Percentiles rank a stretch among this genome's conserved stretches.
phyloP scores from a whole-genome alignment of 257 asterid species.

The Lithospermum erythrorhizon region DNA sequence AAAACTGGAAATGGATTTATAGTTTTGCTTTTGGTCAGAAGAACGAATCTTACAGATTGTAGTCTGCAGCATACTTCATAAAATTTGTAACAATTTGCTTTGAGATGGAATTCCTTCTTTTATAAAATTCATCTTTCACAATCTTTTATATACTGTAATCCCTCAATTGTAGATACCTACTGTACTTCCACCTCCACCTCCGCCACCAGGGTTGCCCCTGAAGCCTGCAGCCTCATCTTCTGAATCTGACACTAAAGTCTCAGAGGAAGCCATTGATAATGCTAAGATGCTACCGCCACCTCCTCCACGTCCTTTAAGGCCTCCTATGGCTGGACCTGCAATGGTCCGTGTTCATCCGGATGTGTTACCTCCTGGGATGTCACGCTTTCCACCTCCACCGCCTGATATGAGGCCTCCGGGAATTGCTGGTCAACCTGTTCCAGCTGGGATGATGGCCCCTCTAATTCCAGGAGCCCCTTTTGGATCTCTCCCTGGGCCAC shows the following conservation, averaged over 20 bases:
- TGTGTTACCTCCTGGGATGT: constrained; percentile 61
- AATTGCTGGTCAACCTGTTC: constrained; percentile 55
- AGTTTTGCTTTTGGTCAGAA: not conserved
- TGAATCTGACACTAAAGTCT: constrained; percentile 42
- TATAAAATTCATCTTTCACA: constrained; percentile 14
- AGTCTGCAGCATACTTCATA: not conserved
- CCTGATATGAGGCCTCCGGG: constrained; percentile 68
- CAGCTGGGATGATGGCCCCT: constrained; percentile 71
- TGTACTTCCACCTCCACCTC: constrained; percentile 70
- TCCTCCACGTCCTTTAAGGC: constrained; percentile 47
- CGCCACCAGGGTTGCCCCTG: constrained; percentile 39
- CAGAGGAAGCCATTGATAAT: constrained; percentile 39
- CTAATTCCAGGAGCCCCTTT: constrained; percentile 64
- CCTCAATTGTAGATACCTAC: constrained; percentile 30
- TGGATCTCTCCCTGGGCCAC: constrained; percentile 60
- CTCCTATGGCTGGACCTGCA: constrained; percentile 44
- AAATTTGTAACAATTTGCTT: not conserved
- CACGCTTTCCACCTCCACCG: constrained; percentile 65
- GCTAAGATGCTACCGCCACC: constrained; percentile 68
- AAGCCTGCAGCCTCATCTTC: constrained; percentile 46
- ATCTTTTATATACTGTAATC: not conserved
- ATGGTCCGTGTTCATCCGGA: constrained; percentile 45
- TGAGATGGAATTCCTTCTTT: not conserved
- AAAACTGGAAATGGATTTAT: not conserved
- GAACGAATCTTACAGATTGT: not conserved